Evolutionary conservation across 2,329 filamentous ascomycete genomes (phyloP).

Genomic region (Clonostachys chloroleuca): DNA sequence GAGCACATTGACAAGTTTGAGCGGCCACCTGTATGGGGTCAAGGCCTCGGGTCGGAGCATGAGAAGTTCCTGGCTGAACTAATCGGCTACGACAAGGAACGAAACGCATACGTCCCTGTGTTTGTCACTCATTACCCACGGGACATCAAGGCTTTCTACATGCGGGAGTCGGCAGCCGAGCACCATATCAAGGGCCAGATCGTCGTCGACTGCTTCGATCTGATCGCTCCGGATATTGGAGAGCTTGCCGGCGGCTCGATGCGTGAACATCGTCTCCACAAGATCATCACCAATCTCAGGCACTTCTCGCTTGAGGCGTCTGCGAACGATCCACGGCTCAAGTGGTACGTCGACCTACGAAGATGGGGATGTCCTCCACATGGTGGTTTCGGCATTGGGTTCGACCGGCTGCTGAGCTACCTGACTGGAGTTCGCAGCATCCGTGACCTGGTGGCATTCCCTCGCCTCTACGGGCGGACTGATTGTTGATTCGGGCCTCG

Average conservation of each 20-base stretch:
- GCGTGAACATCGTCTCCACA: constrained; percentile 72
- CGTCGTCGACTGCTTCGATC: constrained; percentile 79
- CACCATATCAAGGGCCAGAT: constrained; percentile 38
- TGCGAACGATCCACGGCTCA: constrained; percentile 36
- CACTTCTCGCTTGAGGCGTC: constrained; percentile 54
- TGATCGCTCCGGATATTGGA: constrained; percentile 79
- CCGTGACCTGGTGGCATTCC: constrained; percentile 82
- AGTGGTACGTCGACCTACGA: constrained; percentile 86
- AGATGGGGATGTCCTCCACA: constrained; percentile 90
- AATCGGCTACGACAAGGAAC: constrained; percentile 46
- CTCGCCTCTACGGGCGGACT: constrained; percentile 64
- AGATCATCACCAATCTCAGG: constrained; percentile 68
- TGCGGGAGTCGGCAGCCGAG: constrained; percentile 30
- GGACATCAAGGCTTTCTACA: constrained; percentile 83
- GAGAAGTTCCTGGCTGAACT: constrained; percentile 78
- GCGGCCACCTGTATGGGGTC: constrained; percentile 64
- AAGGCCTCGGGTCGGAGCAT: constrained; percentile 83
- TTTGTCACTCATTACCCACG: constrained; percentile 95
- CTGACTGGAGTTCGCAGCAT: constrained; percentile 77
- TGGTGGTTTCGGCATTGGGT: constrained; percentile 86
- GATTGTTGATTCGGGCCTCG: constrained; percentile 37
- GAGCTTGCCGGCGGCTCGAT: constrained; percentile 87
- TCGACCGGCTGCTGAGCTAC: constrained; percentile 83
- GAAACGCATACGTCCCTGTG: constrained; percentile 56
- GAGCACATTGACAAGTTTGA: constrained; percentile 59